Evolutionary conservation across 495 filamentous ascomycete species (phyloP).

Genomic region (Penicillium cinerascens): DNA sequence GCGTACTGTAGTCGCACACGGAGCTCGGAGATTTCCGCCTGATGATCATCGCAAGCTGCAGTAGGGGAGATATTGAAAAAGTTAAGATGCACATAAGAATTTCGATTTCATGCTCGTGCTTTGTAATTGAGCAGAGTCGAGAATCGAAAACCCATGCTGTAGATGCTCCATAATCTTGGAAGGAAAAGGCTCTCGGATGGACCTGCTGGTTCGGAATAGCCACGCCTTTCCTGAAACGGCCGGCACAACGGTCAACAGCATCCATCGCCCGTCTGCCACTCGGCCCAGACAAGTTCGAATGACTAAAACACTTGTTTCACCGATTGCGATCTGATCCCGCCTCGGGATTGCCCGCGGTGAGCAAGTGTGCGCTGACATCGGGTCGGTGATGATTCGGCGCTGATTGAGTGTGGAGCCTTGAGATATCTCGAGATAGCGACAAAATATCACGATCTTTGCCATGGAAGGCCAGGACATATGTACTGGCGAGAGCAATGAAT

Average conservation of each 20-base stretch:
- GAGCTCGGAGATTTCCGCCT: conserved; percentile 2
- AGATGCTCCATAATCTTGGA: too few relatives aligned
- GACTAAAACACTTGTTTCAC: background rate
- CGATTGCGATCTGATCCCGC: too few relatives aligned
- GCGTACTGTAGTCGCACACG: background rate
- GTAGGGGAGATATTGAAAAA: background rate
- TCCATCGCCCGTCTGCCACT: background rate
- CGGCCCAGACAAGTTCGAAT: conserved; percentile 1
- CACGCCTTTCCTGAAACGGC: background rate
- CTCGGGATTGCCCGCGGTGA: too few relatives aligned
- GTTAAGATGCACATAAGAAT: too few relatives aligned
- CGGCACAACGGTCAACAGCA: background rate
- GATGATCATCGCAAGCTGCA: background rate
- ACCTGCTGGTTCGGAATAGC: conserved; percentile 11
- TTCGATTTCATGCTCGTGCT: too few relatives aligned
- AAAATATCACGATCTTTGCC: background rate
- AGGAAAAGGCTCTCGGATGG: conserved; percentile 6
- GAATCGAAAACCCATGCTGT: too few relatives aligned
- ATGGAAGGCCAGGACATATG: too few relatives aligned
- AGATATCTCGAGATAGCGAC: background rate
- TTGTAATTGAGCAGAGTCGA: too few relatives aligned
- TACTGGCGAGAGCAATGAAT: too few relatives aligned
- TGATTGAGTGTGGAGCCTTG: conserved; percentile 5
- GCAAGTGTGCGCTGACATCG: conserved; percentile 1
- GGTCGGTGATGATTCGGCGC: background rate